These are phyloP conservation scores for Xerophyta viscosa DNA, from an alignment of 106 monocot species.

Conservation along the genomic window DNA sequence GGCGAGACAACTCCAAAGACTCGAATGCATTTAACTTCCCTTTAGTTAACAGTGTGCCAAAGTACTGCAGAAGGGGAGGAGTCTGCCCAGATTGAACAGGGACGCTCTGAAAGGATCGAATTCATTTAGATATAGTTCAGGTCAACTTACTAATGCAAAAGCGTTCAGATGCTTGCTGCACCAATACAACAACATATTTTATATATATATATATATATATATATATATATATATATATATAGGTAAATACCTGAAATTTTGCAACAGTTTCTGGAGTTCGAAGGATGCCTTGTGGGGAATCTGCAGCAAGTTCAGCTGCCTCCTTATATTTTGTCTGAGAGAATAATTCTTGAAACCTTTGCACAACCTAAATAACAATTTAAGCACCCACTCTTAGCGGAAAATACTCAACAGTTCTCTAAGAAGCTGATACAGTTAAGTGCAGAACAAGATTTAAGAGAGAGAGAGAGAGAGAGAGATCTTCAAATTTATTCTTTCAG, in stretches of 20 bases:
- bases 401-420: too few relatives aligned
- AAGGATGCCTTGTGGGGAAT: slow-evolving; percentile 91
- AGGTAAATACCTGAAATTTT: slow-evolving; percentile 82
- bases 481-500: too few relatives aligned
- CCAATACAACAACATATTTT: too few relatives aligned
- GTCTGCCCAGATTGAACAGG: slow-evolving; percentile 97
- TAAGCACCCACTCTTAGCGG: background rate
- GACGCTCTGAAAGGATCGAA: slow-evolving; percentile 57
- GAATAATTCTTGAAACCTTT: slow-evolving; percentile 92
- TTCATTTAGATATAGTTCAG: background rate
- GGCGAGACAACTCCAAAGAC: slow-evolving; percentile 90
- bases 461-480: too few relatives aligned
- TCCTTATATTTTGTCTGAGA: slow-evolving; percentile 98
- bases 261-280: slow-evolving; percentile 93
- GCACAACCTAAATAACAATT: slow-evolving; percentile 63
- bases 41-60: slow-evolving; percentile 88
- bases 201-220: too few relatives aligned
- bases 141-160: too few relatives aligned
- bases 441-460: too few relatives aligned
- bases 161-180: too few relatives aligned
- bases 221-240: too few relatives aligned
- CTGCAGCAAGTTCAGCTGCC: slow-evolving; percentile 98
- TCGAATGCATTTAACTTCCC: slow-evolving; percentile 95
- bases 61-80: slow-evolving; percentile 91
- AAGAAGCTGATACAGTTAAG: too few relatives aligned